A percentile compares a stretch with the other conserved stretches of the same genome.
Conservation (phyloP, 2,329 filamentous ascomycete species). For the Xylaria multiplex region DNA sequence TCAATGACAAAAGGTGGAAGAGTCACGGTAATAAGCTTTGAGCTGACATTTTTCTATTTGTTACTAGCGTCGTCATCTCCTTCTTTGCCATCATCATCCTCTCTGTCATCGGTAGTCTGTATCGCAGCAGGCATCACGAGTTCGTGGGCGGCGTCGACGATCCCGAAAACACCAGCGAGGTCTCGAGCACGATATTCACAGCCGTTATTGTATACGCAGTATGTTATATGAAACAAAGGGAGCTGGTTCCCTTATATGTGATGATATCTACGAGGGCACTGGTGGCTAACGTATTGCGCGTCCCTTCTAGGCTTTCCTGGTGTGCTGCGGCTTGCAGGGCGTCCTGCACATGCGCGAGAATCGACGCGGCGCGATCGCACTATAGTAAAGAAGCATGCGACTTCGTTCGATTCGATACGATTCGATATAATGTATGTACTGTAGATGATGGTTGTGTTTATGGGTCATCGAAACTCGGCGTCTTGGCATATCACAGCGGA, state of each 20-base stretch:
- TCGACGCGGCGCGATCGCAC: slow-evolving; percentile 82
- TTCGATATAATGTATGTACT: slow-evolving; percentile 23
- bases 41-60: slow-evolving; percentile 33
- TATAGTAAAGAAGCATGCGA: slow-evolving; percentile 55
- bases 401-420: slow-evolving; percentile 11
- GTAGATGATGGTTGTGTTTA: slow-evolving; percentile 14
- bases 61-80: slow-evolving; percentile 74
- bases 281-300: slow-evolving; percentile 7
- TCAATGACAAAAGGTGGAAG: not conserved
- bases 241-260: not conserved
- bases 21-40: slow-evolving; percentile 29
- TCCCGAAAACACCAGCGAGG: slow-evolving; percentile 77
- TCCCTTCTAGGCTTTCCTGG: slow-evolving; percentile 76
- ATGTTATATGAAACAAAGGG: slow-evolving; percentile 45
- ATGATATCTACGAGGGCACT: not conserved
- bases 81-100: slow-evolving; percentile 73
- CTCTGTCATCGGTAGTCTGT: slow-evolving; percentile 74
- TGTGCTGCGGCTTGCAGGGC: slow-evolving; percentile 92
- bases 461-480: slow-evolving; percentile 10
- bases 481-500: slow-evolving; percentile 15
- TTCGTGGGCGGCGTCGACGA: slow-evolving; percentile 80
- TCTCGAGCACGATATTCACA: slow-evolving; percentile 86
- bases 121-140: slow-evolving; percentile 81
- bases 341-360: slow-evolving; percentile 85
- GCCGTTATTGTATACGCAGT: slow-evolving; percentile 91